These are phyloP conservation scores for Pseudotsuga menziesii DNA, from an alignment of 75 land plant species.

Conservation along the genomic window DNA sequence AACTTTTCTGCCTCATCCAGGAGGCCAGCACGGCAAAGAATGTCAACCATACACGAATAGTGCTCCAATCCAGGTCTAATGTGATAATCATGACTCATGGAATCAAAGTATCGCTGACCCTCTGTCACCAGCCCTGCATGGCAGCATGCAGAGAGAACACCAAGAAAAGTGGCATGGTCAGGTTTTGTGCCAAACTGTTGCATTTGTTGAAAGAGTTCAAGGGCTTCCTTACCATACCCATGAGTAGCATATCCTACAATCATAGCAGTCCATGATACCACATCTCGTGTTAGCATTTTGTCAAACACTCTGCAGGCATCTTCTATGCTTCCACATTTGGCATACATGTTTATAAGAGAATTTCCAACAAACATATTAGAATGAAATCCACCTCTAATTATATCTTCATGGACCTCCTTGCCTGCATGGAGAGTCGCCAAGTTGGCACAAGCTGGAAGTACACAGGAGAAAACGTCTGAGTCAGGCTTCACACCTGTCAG, in stretches of 20 bases:
- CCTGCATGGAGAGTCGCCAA: neutral
- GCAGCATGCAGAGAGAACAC: conserved; percentile 3
- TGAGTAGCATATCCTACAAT: conserved; percentile 14
- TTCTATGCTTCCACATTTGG: conserved; percentile 12
- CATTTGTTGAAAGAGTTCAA: conserved; percentile 8
- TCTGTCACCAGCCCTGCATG: conserved; percentile 13
- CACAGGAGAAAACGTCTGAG: neutral
- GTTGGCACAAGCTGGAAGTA: conserved; percentile 5
- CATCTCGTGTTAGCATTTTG: conserved; percentile 2
- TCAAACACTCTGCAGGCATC: conserved; percentile 9
- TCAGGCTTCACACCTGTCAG: neutral
- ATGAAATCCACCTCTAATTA: conserved; percentile 5
- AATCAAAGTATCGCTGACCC: neutral
- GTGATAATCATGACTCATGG: neutral
- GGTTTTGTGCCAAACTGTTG: neutral
- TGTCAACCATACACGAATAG: conserved; percentile 13
- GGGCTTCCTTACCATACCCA: conserved; percentile 14
- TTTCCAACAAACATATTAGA: conserved; percentile 2
- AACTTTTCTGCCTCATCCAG: conserved; percentile 7
- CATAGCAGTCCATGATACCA: conserved; percentile 16
- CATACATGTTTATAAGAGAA: conserved; percentile 14
- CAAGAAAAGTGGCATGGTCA: conserved; percentile 2
- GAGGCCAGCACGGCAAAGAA: conserved; percentile 12
- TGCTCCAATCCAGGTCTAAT: conserved; percentile 15
- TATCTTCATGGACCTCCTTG: neutral